Evolutionary conservation across 345 rosid species (phyloP), one percentile per base, ranked within the genome.

Genomic region (Pistacia integerrima): DNA sequence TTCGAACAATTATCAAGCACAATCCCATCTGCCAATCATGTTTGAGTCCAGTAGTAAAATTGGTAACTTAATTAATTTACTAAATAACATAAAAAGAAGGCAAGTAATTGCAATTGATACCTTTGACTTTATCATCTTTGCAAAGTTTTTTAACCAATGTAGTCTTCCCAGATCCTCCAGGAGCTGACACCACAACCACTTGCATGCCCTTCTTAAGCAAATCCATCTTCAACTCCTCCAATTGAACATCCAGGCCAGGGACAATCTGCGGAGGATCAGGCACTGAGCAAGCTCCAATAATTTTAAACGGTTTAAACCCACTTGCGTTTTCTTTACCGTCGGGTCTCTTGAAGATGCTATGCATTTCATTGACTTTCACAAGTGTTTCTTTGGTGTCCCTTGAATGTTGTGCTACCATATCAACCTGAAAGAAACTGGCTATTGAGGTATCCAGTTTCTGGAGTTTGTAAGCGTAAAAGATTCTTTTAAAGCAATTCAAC

Each of bases 161-260:
- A n/a, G 87, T 85, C 77, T 87, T 89, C n/a, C 92, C 94, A 46
- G 83, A 83, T 38, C 94, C 93, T n/a, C 85, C 85, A n/a, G 89
- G 76, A 78, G 85, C 92, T 77, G 91, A 79, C 11, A 88, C 81
- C 36, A 85, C 84, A 30, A 84, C 74, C 60, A 58, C 74, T 3
- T 66, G 66, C 2, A 48, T 62, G 8, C 67, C 75, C 41, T 73
- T 46, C 20, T 67, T 33, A 14, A 87, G 72, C 76, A 91, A 81
- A 85, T 60, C 67, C 83, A 48, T 57, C 82, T 85, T 88, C 18
- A 86, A 30, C 73, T 84, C 85, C 70, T 0, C 36, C 77, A 83
- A 58, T 13, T 84, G 88, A 54, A 38, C 67, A 38, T 82, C 87
- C 49, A 86, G 75, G 48, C 94, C 94, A 64, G 83, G 75, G 4